Evolutionary conservation across 257 asterid species (phyloP).

Genomic region (Solanum habrochaites): DNA sequence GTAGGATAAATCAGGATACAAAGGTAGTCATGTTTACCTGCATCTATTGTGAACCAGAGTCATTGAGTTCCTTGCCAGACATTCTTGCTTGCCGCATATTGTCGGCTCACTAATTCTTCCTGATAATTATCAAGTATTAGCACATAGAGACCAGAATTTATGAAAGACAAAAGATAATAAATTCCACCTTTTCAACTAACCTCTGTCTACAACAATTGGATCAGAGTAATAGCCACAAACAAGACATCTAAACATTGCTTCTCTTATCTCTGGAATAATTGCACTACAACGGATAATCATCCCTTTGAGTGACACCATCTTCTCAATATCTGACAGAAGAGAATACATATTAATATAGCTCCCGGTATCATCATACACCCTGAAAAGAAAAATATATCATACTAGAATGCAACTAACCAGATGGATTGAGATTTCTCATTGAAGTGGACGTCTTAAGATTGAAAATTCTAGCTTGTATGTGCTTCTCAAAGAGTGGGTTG

Average conservation of each 20-base stretch:
- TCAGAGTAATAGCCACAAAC: slow-evolving; percentile 91
- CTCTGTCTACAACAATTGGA: slow-evolving; percentile 84
- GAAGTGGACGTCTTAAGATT: slow-evolving; percentile 70
- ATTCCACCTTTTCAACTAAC: slow-evolving; percentile 18
- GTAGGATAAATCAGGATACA: background rate
- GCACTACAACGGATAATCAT: slow-evolving; percentile 95
- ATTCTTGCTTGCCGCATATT: slow-evolving; percentile 72
- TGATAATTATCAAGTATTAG: slow-evolving; percentile 15
- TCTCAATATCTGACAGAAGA: slow-evolving; percentile 68
- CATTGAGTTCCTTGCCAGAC: slow-evolving; percentile 83
- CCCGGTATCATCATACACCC: background rate
- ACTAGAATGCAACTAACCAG: slow-evolving; percentile 36
- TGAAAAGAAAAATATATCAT: background rate
- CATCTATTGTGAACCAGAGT: slow-evolving; percentile 91
- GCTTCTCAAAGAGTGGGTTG: slow-evolving; percentile 79
- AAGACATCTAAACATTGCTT: slow-evolving; percentile 91
- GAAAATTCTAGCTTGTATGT: slow-evolving; percentile 84
- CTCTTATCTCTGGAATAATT: slow-evolving; percentile 93
- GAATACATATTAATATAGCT: background rate
- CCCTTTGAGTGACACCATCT: slow-evolving; percentile 92
- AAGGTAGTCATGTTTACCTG: slow-evolving; percentile 40
- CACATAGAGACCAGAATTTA: background rate
- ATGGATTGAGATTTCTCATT: slow-evolving; percentile 88
- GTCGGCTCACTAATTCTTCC: slow-evolving; percentile 85
- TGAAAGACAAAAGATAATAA: background rate